Percentiles rank a stretch among this genome's conserved stretches.
Conservation (phyloP, 805 yeast genomes). For the Kodamaea sagamina region DNA sequence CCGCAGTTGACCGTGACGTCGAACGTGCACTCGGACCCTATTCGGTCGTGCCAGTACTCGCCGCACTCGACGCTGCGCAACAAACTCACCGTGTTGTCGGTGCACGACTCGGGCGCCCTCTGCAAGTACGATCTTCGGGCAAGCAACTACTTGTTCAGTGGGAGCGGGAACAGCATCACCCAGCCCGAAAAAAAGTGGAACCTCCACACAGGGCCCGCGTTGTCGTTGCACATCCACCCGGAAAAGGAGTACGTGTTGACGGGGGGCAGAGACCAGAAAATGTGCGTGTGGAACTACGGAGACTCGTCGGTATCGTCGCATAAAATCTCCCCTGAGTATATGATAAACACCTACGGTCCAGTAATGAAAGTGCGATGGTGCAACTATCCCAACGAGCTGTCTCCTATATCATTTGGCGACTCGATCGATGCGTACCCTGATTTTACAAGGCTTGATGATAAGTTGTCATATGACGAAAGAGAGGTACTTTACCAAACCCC, state of each 20-base stretch:
- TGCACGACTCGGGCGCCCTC: conserved; percentile 88
- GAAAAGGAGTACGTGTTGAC: conserved; percentile 77
- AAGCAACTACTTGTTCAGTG: conserved; percentile 8
- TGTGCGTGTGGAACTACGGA: conserved; percentile 69
- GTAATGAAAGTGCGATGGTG: conserved; percentile 76
- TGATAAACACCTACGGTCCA: conserved; percentile 73
- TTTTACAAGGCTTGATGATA: conserved; percentile 23
- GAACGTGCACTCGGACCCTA: conserved; percentile 70
- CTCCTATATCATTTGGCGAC: conserved; percentile 22
- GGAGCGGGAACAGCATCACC: conserved; percentile 16
- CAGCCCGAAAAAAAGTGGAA: conserved; percentile 76
- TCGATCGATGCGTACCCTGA: conserved; percentile 15
- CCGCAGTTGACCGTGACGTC: conserved; percentile 51
- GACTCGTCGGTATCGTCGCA: conserved; percentile 22
- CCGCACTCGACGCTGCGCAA: conserved; percentile 49
- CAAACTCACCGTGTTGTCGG: conserved; percentile 59
- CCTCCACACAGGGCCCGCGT: conserved; percentile 91
- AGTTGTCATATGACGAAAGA: conserved; percentile 18
- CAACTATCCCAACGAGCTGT: conserved; percentile 32
- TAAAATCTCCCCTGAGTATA: conserved; percentile 59
- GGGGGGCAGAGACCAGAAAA: conserved; percentile 88
- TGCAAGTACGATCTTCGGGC: conserved; percentile 80
- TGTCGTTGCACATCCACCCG: conserved; percentile 88
- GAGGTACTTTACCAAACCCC: conserved; percentile 17
- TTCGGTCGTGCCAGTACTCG: conserved; percentile 55